Conservation (phyloP, 1,139 yeast species). For the Protomyces macrosporus region DNA sequence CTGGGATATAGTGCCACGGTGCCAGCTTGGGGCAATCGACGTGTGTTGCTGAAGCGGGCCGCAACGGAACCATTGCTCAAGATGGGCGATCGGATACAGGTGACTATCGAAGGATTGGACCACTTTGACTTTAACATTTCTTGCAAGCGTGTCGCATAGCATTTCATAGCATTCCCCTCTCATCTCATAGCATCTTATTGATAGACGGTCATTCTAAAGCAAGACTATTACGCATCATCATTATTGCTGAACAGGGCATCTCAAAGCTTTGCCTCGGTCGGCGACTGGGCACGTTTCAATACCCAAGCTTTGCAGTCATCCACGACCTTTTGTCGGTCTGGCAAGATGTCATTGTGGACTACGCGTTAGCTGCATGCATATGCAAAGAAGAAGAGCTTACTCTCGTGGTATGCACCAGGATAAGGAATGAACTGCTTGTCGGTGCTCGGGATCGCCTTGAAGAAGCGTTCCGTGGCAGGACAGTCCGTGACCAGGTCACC, state of each 20-base stretch:
- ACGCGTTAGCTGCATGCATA: background rate
- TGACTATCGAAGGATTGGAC: background rate
- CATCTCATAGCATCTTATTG: background rate
- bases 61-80: background rate
- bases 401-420: conserved; percentile 32
- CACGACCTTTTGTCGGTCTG: background rate
- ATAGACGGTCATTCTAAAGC: no score
- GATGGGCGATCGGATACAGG: background rate
- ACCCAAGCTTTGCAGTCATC: background rate
- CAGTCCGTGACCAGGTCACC: conserved; percentile 30
- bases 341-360: conserved; percentile 8
- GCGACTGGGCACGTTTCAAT: conserved; percentile 31
- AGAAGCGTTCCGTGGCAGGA: conserved; percentile 30
- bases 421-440: conserved; percentile 31
- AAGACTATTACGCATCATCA: background rate
- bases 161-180: background rate
- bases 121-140: background rate
- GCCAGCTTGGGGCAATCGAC: background rate
- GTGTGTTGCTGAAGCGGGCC: background rate
- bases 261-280: background rate
- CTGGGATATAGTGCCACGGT: background rate
- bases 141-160: background rate
- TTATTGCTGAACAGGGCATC: background rate
- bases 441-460: conserved; percentile 28
- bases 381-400: conserved; percentile 12